Base-by-base conservation (phyloP, 1,284 basidiomycete species). In the Trichosporon sp. region DNA sequence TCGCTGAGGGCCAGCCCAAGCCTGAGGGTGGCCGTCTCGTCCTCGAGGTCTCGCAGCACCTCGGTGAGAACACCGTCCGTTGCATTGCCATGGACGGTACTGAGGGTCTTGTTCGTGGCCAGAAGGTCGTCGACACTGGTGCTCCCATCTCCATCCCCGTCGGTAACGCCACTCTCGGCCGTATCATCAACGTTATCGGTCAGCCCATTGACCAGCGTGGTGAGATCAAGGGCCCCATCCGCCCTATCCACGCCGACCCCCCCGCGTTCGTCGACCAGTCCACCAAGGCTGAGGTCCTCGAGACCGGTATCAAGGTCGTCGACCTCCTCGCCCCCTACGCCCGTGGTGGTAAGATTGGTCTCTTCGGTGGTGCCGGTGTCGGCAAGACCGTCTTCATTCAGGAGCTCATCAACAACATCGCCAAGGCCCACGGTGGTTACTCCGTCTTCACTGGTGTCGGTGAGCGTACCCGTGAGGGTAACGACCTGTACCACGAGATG, bases 401-500 rank as follows among this genome's bases (percentile, higher is more conserved):
- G 78, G 96, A 98, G 86, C 91, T 99, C 82, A 99, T 99, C 88
- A 98, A 99, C 91, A 98, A 99, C 89, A 95, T 99, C 84, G 96
- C 96, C 84, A 99, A 98, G 89, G 96, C 96, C 71, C 96, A 98
- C 86, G 96, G 96, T 95, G 96, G 96, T 95, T 98, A 97, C 92
- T 99, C 96, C 68, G 98, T 98, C 85, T 98, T 98, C 91, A 97
- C 96, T 84, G 93, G 93, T 93, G 84, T 76, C 86, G 96, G 96
- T 82, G 96, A 99, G 87, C 94, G 96, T 88, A 99, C 96, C 78
- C 96, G 96, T 89, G 96, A 99, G 91, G 96, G 96, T 87, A 99
- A 99, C 89, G 96, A 99, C 88, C 88, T 99, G 81, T 99, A 99
- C 89, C 96, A 98, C 87, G 96, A 99, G 88, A 98, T 99, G 96